Evolutionary conservation across 495 filamentous ascomycete species (phyloP), one percentile per base, ranked within the genome.

Genomic region (Antarctomyces pellizariae): DNA sequence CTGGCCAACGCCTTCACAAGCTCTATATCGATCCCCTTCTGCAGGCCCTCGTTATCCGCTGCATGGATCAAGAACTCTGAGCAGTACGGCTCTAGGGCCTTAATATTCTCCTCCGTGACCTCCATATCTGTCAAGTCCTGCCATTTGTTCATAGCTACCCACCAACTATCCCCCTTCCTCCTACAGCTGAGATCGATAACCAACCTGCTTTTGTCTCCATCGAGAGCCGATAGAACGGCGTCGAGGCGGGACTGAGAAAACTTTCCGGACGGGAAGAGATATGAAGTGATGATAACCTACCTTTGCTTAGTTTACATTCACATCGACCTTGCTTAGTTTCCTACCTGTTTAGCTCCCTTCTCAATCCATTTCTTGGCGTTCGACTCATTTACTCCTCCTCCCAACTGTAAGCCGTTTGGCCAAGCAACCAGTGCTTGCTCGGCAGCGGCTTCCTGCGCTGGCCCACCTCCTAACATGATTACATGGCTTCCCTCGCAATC

Each of bases 131-230:
- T 95, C 32, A 95, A 69, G 3, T 76, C 84, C 54, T 93, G 84
- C 86, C 86, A 97, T 48, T 89, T 84, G 45, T 95, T 73, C 78
- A 86, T 97, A 21, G 86, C 84, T 16, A 97, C 84, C 33, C 78
- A 72, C 83, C 86, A 97, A 25, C 36, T 62, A 7, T 64, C 62
- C 10, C 60, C 76, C 31, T 67, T 64, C 23, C 65, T 53, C 22
- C 86, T 65, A 41, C 86, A 97, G 43, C 77, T 89, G 11, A 97
- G 60, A 48, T 97, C 86, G 44, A 97, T 77, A 31, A 97, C 86
- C 25, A 97, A 61, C 48, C 79, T 83, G 26, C 58, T 56, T 37
- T 58, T 74, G 44, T 84, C 71, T 18, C 70, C 67, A 1, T 57
- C 71, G 2, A 95, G 61, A 8, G 64, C 62, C 13, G 50, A 49